Evolutionary conservation across 2,329 filamentous ascomycete genomes (phyloP).

Genomic region (Immersiporthe knoxdaviesiana): DNA sequence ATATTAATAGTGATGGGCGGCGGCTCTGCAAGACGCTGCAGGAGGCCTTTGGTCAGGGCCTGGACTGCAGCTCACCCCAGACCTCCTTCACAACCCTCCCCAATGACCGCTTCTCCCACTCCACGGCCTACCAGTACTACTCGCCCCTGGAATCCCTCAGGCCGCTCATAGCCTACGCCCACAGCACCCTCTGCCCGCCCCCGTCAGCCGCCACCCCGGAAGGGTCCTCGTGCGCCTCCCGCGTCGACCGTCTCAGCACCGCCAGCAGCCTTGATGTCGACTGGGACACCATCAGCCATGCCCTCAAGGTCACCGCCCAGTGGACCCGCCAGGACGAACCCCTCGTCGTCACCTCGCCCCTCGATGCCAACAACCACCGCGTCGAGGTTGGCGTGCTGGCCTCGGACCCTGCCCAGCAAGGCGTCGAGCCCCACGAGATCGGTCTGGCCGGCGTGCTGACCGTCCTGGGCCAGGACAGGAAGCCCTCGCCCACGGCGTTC

Average conservation of each 20-base stretch:
- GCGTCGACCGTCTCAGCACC: slow-evolving; percentile 47
- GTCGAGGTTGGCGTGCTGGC: slow-evolving; percentile 80
- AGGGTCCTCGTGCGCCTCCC: slow-evolving; percentile 49
- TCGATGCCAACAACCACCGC: slow-evolving; percentile 47
- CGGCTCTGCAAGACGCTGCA: slow-evolving; percentile 39
- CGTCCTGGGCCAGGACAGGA: slow-evolving; percentile 74
- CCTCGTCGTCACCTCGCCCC: slow-evolving; percentile 46
- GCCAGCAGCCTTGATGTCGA: slow-evolving; percentile 76
- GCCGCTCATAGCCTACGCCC: slow-evolving; percentile 57
- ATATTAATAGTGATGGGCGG: slow-evolving; percentile 30
- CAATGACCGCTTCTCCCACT: slow-evolving; percentile 60
- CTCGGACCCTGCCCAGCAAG: slow-evolving; percentile 61
- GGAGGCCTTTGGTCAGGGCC: slow-evolving; percentile 37
- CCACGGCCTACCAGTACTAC: slow-evolving; percentile 72
- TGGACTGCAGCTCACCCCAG: slow-evolving; percentile 45
- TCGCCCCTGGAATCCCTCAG: slow-evolving; percentile 62
- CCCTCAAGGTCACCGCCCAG: slow-evolving; percentile 65
- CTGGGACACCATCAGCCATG: slow-evolving; percentile 69
- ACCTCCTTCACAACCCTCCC: slow-evolving; percentile 66
- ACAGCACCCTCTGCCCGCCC: slow-evolving; percentile 54
- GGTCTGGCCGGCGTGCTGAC: slow-evolving; percentile 78
- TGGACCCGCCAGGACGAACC: slow-evolving; percentile 57
- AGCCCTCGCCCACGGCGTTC: slow-evolving; percentile 78
- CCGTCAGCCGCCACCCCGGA: slow-evolving; percentile 24
- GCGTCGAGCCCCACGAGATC: slow-evolving; percentile 71